Evolutionary conservation across 768 basidiomycete species (phyloP).

Genomic region (Rhizopogon rudus): DNA sequence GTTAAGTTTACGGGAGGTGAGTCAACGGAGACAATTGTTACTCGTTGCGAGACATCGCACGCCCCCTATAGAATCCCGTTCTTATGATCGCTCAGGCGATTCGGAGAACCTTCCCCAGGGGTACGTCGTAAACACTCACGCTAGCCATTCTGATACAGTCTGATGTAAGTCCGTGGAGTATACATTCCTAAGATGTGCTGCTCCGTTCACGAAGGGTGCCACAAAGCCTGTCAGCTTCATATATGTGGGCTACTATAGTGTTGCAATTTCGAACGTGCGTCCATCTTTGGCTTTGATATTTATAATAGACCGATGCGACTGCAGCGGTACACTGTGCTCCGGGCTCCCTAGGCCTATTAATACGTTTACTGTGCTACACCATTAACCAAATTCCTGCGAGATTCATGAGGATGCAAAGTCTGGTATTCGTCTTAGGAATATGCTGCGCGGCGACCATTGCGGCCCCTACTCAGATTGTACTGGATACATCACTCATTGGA

Average conservation of each 20-base stretch:
- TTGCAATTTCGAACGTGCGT: not conserved
- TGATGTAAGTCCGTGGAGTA: not conserved
- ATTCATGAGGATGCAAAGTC: not conserved
- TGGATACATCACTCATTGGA: slow-evolving; percentile 18
- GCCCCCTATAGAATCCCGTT: too few relatives aligned
- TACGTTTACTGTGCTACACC: not conserved
- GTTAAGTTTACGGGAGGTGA: too few relatives aligned
- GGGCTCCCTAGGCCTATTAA: not conserved
- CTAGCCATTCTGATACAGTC: too few relatives aligned
- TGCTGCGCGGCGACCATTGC: slow-evolving; percentile 12
- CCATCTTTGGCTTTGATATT: not conserved
- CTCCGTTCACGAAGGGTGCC: not conserved
- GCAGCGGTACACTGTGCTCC: not conserved
- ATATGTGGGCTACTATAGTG: not conserved
- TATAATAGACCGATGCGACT: not conserved
- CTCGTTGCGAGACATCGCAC: too few relatives aligned
- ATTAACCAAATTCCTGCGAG: not conserved
- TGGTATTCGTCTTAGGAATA: slow-evolving; percentile 2
- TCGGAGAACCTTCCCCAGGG: too few relatives aligned
- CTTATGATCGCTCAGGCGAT: too few relatives aligned
- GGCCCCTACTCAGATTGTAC: slow-evolving; percentile 36
- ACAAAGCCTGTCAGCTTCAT: too few relatives aligned
- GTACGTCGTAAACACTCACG: too few relatives aligned
- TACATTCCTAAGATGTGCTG: not conserved
- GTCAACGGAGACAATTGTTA: too few relatives aligned